phyloP scores from a whole-genome alignment of 2,329 filamentous ascomycete species.

The Diaporthe sp. region DNA sequence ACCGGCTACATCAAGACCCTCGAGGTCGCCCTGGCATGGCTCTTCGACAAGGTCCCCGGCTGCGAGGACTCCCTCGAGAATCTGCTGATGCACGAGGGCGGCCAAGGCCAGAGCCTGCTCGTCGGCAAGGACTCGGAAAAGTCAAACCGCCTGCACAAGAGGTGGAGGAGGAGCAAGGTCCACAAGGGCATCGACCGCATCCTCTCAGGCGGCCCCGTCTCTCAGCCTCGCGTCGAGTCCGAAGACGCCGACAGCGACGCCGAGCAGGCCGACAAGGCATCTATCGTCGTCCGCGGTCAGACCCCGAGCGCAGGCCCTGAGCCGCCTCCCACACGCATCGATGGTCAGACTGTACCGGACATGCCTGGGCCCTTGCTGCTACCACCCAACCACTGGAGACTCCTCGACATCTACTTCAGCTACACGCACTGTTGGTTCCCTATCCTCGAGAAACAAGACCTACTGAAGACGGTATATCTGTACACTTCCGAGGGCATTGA shows the following conservation, averaged over 20 bases:
- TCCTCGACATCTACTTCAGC: constrained; percentile 80
- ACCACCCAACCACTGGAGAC: constrained; percentile 66
- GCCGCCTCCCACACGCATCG: constrained; percentile 5
- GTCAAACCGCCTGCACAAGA: constrained; percentile 69
- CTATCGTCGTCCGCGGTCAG: not conserved
- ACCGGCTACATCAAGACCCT: constrained; percentile 84
- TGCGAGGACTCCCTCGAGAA: constrained; percentile 69
- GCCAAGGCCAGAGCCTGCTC: constrained; percentile 59
- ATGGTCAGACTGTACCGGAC: not conserved
- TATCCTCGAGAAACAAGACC: constrained; percentile 75
- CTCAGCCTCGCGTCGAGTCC: constrained; percentile 49
- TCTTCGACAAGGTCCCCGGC: constrained; percentile 72
- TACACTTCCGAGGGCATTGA: constrained; percentile 54
- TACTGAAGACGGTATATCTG: constrained; percentile 62
- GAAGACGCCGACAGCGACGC: constrained; percentile 47
- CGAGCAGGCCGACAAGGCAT: constrained; percentile 39
- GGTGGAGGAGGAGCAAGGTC: constrained; percentile 73
- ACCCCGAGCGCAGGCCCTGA: not conserved
- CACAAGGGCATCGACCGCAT: constrained; percentile 73
- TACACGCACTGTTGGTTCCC: constrained; percentile 85
- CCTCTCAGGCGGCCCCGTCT: constrained; percentile 61
- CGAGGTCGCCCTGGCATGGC: constrained; percentile 76
- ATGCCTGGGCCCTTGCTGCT: constrained; percentile 47
- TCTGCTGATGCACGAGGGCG: constrained; percentile 61
- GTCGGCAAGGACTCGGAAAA: constrained; percentile 64